phyloP scores from a whole-genome alignment of 768 basidiomycete genomes.

The Mrakia hoshinonis region DNA sequence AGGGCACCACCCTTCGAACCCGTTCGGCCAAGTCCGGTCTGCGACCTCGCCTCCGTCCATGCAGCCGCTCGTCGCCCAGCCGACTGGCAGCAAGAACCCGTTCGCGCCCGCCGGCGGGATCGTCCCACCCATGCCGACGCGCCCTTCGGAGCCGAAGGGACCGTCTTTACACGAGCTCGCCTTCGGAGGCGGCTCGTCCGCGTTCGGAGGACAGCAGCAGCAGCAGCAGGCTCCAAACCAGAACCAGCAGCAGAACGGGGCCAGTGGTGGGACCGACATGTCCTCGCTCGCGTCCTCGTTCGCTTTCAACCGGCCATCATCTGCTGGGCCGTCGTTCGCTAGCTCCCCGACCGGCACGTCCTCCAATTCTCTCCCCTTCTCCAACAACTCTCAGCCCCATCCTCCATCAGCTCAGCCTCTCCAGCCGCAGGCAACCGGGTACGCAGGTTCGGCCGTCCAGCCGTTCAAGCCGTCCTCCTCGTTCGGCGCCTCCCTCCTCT shows the following conservation, averaged over 20 bases:
- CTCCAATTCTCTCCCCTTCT: slow-evolving; percentile 21
- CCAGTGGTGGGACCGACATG: slow-evolving; percentile 14
- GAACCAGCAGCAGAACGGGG: slow-evolving; percentile 21
- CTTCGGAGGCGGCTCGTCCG: slow-evolving; percentile 18
- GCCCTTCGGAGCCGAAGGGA: slow-evolving; percentile 52
- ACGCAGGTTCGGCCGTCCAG: slow-evolving; percentile 52
- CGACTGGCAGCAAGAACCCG: slow-evolving; percentile 91
- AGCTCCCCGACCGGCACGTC: slow-evolving; percentile 36
- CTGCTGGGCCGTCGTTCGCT: slow-evolving; percentile 43
- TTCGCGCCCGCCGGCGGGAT: slow-evolving; percentile 52
- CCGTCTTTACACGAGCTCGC: slow-evolving; percentile 71
- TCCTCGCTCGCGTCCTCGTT: slow-evolving; percentile 61
- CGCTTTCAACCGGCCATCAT: slow-evolving; percentile 50
- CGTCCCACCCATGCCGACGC: slow-evolving; percentile 49
- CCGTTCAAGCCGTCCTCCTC: slow-evolving; percentile 74
- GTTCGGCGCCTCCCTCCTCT: slow-evolving; percentile 67
- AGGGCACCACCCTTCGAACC: slow-evolving; percentile 21
- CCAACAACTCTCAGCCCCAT: neutral
- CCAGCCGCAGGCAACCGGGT: slow-evolving; percentile 49
- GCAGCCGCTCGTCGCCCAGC: slow-evolving; percentile 70
- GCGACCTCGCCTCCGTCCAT: slow-evolving; percentile 1
- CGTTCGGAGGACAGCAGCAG: slow-evolving; percentile 10
- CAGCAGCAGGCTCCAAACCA: slow-evolving; percentile 15
- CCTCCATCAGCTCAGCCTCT: slow-evolving; percentile 34
- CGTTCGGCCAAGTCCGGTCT: slow-evolving; percentile 15